These are phyloP conservation scores for Botrytis hyacinthi DNA, from an alignment of 2,329 filamentous ascomycete species.

Conservation along the genomic window DNA sequence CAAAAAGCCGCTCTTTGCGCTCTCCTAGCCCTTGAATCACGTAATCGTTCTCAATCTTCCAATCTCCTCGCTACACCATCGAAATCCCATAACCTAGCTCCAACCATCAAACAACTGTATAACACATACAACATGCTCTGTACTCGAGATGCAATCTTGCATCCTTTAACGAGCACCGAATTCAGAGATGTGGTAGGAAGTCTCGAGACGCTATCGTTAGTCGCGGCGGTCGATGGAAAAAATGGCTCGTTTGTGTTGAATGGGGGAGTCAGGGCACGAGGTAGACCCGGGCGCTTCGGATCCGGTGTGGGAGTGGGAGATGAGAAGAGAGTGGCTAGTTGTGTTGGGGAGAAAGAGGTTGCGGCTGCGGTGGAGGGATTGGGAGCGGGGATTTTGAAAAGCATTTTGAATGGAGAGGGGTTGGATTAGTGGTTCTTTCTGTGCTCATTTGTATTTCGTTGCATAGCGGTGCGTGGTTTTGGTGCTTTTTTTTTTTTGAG, in stretches of 20 bases:
- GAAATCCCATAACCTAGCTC: conserved; percentile 60
- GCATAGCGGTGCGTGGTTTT: conserved; percentile 8
- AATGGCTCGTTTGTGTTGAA: conserved; percentile 59
- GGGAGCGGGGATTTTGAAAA: conserved; percentile 59
- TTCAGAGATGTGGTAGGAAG: conserved; percentile 91
- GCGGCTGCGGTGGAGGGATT: conserved; percentile 65
- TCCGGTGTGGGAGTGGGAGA: conserved; percentile 55
- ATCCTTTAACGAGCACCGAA: conserved; percentile 85
- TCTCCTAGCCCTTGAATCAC: conserved; percentile 80
- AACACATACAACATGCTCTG: conserved; percentile 81
- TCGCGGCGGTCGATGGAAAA: conserved; percentile 68
- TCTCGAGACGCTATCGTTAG: conserved; percentile 80
- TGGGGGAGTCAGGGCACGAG: conserved; percentile 63
- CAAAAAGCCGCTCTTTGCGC: conserved; percentile 94
- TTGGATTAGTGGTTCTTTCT: conserved; percentile 29
- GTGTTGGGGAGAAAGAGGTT: conserved; percentile 77
- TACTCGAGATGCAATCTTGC: conserved; percentile 81
- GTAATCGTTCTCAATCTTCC: conserved; percentile 55
- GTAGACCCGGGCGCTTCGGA: conserved; percentile 59
- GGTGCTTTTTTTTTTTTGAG: not conserved
- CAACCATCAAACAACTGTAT: conserved; percentile 80
- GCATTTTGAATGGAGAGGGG: conserved; percentile 54
- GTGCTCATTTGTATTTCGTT: not conserved
- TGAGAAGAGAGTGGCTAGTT: conserved; percentile 76
- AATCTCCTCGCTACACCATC: conserved; percentile 54